A percentile compares a stretch with the other conserved stretches of the same genome.
phyloP scores from a whole-genome alignment of 2,329 filamentous ascomycete species.

The Fusarium paranaense region DNA sequence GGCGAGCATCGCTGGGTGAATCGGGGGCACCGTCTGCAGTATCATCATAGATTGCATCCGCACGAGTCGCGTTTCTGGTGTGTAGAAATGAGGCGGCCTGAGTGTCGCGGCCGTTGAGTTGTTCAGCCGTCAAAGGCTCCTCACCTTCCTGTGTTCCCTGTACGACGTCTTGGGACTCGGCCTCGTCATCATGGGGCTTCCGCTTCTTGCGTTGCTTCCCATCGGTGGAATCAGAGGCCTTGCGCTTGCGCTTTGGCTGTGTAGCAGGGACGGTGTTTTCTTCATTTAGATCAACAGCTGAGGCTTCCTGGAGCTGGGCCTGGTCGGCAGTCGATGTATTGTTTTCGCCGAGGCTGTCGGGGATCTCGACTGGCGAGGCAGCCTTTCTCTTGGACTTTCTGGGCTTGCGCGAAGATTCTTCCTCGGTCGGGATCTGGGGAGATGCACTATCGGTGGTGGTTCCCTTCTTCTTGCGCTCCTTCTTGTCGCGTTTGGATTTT shows the following conservation, averaged over 20 bases:
- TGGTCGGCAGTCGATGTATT: slow-evolving; percentile 13
- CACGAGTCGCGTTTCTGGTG: slow-evolving; percentile 23
- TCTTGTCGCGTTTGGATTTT: slow-evolving; percentile 50
- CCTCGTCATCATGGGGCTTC: slow-evolving; percentile 40
- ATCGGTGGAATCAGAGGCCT: slow-evolving; percentile 45
- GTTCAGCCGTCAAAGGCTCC: slow-evolving; percentile 16
- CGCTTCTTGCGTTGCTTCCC: slow-evolving; percentile 51
- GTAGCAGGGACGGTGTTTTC: slow-evolving; percentile 32
- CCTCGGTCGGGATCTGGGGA: slow-evolving; percentile 23
- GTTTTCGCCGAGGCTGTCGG: slow-evolving; percentile 32
- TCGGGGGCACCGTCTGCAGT: slow-evolving; percentile 33
- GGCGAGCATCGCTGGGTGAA: slow-evolving; percentile 46
- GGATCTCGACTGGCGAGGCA: slow-evolving; percentile 27
- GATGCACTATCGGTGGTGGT: slow-evolving; percentile 29
- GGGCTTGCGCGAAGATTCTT: slow-evolving; percentile 38
- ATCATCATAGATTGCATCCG: slow-evolving; percentile 34
- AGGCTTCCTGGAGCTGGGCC: slow-evolving; percentile 19
- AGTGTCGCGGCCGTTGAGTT: slow-evolving; percentile 9
- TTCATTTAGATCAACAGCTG: slow-evolving; percentile 28
- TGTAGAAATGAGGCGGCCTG: slow-evolving; percentile 27
- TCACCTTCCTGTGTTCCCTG: slow-evolving; percentile 36
- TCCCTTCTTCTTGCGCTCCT: slow-evolving; percentile 45
- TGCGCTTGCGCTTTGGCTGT: slow-evolving; percentile 50
- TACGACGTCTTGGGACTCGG: slow-evolving; percentile 33
- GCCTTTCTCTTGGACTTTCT: slow-evolving; percentile 45